Percentiles rank a stretch among this genome's conserved stretches.
Evolutionary conservation across 805 yeast species (phyloP).

Genomic region (Metschnikowia rubicola): DNA sequence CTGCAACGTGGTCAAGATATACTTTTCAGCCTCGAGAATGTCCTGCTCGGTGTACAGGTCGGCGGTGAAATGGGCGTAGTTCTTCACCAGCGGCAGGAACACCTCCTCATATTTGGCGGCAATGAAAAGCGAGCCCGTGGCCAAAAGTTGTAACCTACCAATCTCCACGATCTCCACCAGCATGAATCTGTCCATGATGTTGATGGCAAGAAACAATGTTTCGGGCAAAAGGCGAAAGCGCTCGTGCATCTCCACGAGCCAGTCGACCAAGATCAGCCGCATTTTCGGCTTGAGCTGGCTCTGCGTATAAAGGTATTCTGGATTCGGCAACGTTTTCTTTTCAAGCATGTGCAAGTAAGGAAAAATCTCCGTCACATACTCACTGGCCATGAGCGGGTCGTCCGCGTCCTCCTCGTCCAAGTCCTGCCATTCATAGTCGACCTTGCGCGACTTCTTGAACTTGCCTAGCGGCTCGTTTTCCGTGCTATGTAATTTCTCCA

Average conservation of each 20-base stretch:
- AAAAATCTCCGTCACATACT: slow-evolving; percentile 85
- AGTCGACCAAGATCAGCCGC: slow-evolving; percentile 86
- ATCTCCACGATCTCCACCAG: slow-evolving; percentile 69
- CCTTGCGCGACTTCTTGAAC: slow-evolving; percentile 36
- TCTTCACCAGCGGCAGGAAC: slow-evolving; percentile 77
- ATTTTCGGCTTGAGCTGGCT: slow-evolving; percentile 71
- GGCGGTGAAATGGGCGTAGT: slow-evolving; percentile 85
- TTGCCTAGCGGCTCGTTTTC: slow-evolving; percentile 8
- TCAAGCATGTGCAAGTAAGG: slow-evolving; percentile 73
- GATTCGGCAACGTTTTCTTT: slow-evolving; percentile 65
- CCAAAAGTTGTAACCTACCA: slow-evolving; percentile 77
- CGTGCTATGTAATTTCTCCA: slow-evolving; percentile 12
- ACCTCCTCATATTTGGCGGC: slow-evolving; percentile 96
- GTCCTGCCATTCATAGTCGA: slow-evolving; percentile 64
- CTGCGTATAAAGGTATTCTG: slow-evolving; percentile 64
- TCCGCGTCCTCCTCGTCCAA: slow-evolving; percentile 66
- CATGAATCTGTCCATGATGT: slow-evolving; percentile 84
- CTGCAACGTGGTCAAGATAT: slow-evolving; percentile 63
- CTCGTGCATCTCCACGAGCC: slow-evolving; percentile 88
- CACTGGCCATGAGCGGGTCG: slow-evolving; percentile 85
- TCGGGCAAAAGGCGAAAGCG: slow-evolving; percentile 82
- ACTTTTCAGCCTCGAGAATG: slow-evolving; percentile 79
- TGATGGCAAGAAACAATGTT: slow-evolving; percentile 77
- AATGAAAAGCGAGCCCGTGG: slow-evolving; percentile 79
- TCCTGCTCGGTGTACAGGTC: slow-evolving; percentile 80